phyloP scores from a whole-genome alignment of 2,329 filamentous ascomycete species.

The Fusarium neocosmosporiellum region DNA sequence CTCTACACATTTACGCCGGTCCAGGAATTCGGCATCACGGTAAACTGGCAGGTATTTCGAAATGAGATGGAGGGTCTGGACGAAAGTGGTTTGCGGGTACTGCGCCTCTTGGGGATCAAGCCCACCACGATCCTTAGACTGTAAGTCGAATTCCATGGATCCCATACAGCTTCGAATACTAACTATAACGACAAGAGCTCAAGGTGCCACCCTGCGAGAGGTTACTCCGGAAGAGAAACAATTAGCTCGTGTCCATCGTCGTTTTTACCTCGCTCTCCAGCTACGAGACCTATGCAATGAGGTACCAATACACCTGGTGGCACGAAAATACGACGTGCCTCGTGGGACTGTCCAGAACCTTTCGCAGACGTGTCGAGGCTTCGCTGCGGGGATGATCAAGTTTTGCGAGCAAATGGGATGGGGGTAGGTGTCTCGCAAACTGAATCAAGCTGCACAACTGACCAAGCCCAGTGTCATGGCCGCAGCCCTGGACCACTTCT shows the following conservation, averaged over 20 bases:
- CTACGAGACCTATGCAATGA: constrained; percentile 85
- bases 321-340: constrained; percentile 76
- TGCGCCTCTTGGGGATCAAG: constrained; percentile 75
- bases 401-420: constrained; percentile 83
- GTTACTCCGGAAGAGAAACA: constrained; percentile 70
- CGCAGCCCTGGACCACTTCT: constrained; percentile 79
- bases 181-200: constrained; percentile 62
- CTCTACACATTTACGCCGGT: constrained; percentile 83
- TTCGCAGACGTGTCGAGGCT: constrained; percentile 80
- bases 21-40: constrained; percentile 63
- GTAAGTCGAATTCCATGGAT: constrained; percentile 54
- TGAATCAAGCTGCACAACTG: constrained; percentile 8
- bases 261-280: constrained; percentile 81
- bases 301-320: constrained; percentile 75
- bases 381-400: constrained; percentile 82
- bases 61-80: constrained; percentile 77
- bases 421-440: constrained; percentile 58
- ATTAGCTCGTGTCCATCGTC: constrained; percentile 71
- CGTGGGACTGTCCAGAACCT: constrained; percentile 78
- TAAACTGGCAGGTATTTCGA: constrained; percentile 80
- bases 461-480: constrained; percentile 67
- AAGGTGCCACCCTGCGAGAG: constrained; percentile 73
- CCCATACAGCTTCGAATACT: constrained; percentile 14
- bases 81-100: constrained; percentile 76
- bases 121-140: constrained; percentile 74